Evolutionary conservation across 305 asterid genomes (phyloP), one percentile per base, ranked within the genome.

Genomic region (Fraxinus albicans): DNA sequence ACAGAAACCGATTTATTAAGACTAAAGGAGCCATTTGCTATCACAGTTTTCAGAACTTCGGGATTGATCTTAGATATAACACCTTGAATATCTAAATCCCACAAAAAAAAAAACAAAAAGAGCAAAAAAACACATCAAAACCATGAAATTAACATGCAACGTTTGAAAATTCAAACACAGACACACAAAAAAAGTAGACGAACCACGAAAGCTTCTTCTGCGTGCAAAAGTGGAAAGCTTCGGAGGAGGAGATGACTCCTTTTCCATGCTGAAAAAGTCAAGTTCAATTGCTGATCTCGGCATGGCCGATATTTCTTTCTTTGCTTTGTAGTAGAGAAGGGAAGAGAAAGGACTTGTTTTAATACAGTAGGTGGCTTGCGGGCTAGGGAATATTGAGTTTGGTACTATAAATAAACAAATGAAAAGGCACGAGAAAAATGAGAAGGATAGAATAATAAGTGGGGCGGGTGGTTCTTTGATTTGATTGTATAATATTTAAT

Each of bases 141-240:
- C 17, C 13, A 8, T 7, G 10, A 21, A 60, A 21, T 21, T 21
- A 60, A 60, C 29, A 2, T 6, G 4, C 13, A 21, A 8, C 29
- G 8, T 2, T 60, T 8, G 29, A 10, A 70, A 47, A 19, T n/a
- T 17, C 29, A 10, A 25, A 8, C 23, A 60, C 8, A 60, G 23
- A 60, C 21, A 60, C 12, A 60, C 27, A 60, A 13, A 47, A 13
- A 42, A 42, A 9, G 25, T 21, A 76, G 12, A 79, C 80, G 9
- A 55, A 91, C 94, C 94, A 47, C 92, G 91, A 80, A 90, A 91
- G 87, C 92, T 91, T 84, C 89, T 75, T 50, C 86, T 36, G 36
- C 92, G 88, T 25, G 88, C 80, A 17, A 86, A 85, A 27, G 75
- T 33, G 33, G 83, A 78, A 27, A 85, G 76, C 15, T 58, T 29